Base-by-base conservation (phyloP, 306 rosid genomes). In the Fagus sylvatica region DNA sequence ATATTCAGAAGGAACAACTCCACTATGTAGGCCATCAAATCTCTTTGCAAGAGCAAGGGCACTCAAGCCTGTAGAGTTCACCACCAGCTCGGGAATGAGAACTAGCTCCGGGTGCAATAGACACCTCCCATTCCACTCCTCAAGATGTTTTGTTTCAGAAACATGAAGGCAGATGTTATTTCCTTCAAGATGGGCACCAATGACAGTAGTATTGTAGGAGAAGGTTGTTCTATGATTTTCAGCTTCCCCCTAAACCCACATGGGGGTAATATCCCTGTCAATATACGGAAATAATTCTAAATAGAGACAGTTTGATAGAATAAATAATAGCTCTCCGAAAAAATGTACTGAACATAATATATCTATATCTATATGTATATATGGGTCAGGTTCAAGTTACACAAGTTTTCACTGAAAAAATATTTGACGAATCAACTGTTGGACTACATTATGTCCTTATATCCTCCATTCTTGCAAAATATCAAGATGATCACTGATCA, bases 211-310 rank as follows among this genome's bases (percentile, higher is more conserved):
- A 74, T 90, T 92, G 72, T 89, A 92, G 15, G 91, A 84, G 89
- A 94, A 94, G 74, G 88, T 88, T 79, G 97, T 69, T 76, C 91
- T 74, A 49, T 86, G 83, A 71, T 75, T 85, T 88, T 94, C 98
- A 81, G 98, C 93, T 80, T 92, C 97, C 69, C 94, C 98, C 97
- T 90, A 91, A 74, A 84, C 75, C 81, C 86, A 85, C 76, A 88
- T 67, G 73, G 51, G 83, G 81, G 83, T 86, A 74, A 82, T 71
- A 84, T 70, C 78, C 86, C 78, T 80, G 90, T 86, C 88, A 82
- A 77, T 79, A 72, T 69, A 34, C 70, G 33, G 48, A 69, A 59
- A 55, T 60, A 74, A 57, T 75, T 85, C 83, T 62, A 78, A 72
- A 87, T 62, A 84, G 77, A 66, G 59, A 79, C 66, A 77, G 22